Percentiles rank a stretch among this genome's conserved stretches.
These are phyloP conservation scores for Scalesia atractyloides DNA, from an alignment of 129 eudicot species.

Conservation along the genomic window DNA sequence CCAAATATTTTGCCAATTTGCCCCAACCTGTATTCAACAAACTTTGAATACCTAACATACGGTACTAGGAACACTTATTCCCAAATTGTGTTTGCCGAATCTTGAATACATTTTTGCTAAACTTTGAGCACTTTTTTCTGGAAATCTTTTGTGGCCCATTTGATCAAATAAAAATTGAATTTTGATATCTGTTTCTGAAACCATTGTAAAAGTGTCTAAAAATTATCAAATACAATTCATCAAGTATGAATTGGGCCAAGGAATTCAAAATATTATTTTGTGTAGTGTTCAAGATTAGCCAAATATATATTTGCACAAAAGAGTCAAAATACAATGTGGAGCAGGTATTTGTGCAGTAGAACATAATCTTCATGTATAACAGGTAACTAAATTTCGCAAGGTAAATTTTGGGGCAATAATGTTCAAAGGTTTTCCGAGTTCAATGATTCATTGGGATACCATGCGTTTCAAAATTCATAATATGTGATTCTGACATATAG, in stretches of 20 bases:
- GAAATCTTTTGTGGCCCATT: neutral
- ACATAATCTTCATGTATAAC: neutral
- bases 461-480: slow-evolving; percentile 3
- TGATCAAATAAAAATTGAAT: neutral
- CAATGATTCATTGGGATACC: neutral
- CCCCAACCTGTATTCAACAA: neutral
- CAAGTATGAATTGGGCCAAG: slow-evolving; percentile 6
- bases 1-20: neutral
- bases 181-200: neutral
- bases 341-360: neutral
- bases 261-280: neutral
- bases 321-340: slow-evolving; percentile 2
- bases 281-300: neutral
- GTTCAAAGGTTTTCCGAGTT: neutral
- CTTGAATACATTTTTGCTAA: neutral
- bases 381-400: neutral
- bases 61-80: neutral
- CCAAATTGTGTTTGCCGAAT: neutral
- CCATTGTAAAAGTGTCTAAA: neutral
- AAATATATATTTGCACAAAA: neutral
- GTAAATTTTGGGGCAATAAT: neutral
- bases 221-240: neutral
- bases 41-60: neutral
- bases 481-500: neutral
- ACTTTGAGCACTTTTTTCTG: neutral